A percentile compares a stretch with the other conserved stretches of the same genome.
Conservation (phyloP, 176 grass and related monocot genomes). For the Ananas comosus region DNA sequence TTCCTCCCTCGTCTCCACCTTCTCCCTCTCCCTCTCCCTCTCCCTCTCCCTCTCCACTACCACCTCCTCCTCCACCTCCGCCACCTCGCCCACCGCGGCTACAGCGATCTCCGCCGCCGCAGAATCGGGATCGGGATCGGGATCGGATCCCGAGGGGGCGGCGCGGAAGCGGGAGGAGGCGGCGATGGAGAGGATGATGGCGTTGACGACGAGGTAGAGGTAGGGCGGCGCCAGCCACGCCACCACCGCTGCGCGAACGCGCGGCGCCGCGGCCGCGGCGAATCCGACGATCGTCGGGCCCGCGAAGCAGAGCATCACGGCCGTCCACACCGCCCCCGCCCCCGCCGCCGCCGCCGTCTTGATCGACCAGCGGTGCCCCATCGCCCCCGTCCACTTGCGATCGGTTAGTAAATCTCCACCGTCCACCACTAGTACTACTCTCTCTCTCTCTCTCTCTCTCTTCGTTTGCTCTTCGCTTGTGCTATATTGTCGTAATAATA, state of each 20-base stretch:
- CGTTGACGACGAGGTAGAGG: conserved; percentile 88
- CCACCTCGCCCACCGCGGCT: conserved; percentile 8
- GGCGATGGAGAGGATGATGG: conserved; percentile 90
- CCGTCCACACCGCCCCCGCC: conserved; percentile 33
- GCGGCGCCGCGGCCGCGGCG: conserved; percentile 46
- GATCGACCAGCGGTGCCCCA: conserved; percentile 40
- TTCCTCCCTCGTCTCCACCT: conserved; percentile 6
- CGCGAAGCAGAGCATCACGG: conserved; percentile 26
- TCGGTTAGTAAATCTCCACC: neutral
- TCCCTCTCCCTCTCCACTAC: conserved; percentile 50
- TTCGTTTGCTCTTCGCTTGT: neutral
- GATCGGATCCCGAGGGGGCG: neutral
- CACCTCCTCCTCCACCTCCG: conserved; percentile 45
- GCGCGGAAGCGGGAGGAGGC: conserved; percentile 64
- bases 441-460: neutral
- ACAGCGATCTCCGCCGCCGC: neutral
- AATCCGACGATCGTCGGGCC: conserved; percentile 35
- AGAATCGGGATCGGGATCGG: neutral
- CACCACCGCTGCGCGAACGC: conserved; percentile 25
- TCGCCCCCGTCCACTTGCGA: neutral
- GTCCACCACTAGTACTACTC: no score
- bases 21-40: conserved; percentile 12
- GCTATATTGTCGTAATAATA: neutral
- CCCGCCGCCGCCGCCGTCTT: no score
- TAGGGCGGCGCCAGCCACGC: conserved; percentile 84